Conservation (phyloP, 2,329 filamentous ascomycete species). For the Lasiodiplodia hormozganensis region DNA sequence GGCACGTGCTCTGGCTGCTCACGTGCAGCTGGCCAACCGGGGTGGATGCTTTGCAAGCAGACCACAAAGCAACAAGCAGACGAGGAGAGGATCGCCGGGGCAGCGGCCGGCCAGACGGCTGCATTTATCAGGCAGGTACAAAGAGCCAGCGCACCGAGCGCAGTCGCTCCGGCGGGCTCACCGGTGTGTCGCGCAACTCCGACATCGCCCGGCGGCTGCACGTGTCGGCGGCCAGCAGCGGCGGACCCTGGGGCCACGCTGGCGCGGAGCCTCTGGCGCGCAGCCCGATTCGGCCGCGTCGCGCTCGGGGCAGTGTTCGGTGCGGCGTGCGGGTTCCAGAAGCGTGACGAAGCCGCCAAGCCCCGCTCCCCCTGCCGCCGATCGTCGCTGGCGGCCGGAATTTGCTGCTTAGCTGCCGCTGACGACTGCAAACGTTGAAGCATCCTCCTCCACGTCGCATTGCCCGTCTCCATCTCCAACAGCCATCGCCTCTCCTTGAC, state of each 20-base stretch:
- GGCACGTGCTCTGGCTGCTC: not conserved
- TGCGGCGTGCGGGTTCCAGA: conserved; percentile 15
- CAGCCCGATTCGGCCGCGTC: conserved; percentile 19
- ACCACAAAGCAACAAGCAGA: not conserved
- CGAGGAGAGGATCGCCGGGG: not conserved
- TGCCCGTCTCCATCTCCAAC: conserved; percentile 18
- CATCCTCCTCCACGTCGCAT: conserved; percentile 8
- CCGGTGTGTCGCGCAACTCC: conserved; percentile 2
- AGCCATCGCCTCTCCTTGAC: not conserved
- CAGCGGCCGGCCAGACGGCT: conserved; percentile 2
- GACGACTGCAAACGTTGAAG: conserved; percentile 15
- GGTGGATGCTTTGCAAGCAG: not conserved
- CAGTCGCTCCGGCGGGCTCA: not conserved
- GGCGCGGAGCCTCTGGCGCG: not conserved
- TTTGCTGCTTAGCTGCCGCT: conserved; percentile 26
- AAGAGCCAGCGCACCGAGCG: not conserved
- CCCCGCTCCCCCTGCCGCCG: conserved; percentile 15
- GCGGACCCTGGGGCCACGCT: not conserved
- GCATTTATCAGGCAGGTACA: conserved; percentile 1
- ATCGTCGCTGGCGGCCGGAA: conserved; percentile 25
- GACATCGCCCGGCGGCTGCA: conserved; percentile 18
- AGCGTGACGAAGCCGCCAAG: conserved; percentile 26
- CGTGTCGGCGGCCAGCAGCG: conserved; percentile 12
- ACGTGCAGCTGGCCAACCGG: not conserved
- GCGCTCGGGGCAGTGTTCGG: conserved; percentile 5